Percentiles rank a stretch among this genome's conserved stretches.
These are phyloP conservation scores for Penicillium egyptiacum DNA, from an alignment of 495 filamentous ascomycete species.

Conservation along the genomic window DNA sequence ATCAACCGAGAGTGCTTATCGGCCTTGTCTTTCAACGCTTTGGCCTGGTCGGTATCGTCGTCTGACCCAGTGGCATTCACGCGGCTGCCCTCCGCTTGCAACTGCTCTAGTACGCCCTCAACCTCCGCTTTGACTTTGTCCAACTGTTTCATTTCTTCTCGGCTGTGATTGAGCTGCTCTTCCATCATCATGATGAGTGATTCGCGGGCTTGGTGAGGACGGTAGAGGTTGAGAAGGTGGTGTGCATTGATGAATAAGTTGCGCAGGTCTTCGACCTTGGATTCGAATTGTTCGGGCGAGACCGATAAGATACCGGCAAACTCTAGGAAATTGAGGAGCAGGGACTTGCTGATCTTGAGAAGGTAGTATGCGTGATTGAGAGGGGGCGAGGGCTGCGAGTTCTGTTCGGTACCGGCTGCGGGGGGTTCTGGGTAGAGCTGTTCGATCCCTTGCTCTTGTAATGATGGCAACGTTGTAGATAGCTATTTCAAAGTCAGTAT, in stretches of 20 bases:
- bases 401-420: conserved; percentile 28
- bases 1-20: conserved; percentile 34
- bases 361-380: conserved; percentile 74
- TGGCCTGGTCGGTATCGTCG: conserved; percentile 9
- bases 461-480: conserved; percentile 62
- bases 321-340: conserved; percentile 83
- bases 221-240: conserved; percentile 88
- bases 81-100: conserved; percentile 50
- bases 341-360: conserved; percentile 72
- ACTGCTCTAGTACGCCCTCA: conserved; percentile 61
- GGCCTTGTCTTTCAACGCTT: conserved; percentile 9
- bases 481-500: conserved; percentile 32
- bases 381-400: conserved; percentile 39
- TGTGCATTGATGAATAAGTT: conserved; percentile 85
- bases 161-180: conserved; percentile 71
- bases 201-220: conserved; percentile 93
- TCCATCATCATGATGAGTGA: conserved; percentile 90
- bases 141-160: conserved; percentile 77
- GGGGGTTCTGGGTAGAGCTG: conserved; percentile 64
- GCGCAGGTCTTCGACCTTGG: conserved; percentile 73
- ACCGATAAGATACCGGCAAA: conserved; percentile 68
- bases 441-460: conserved; percentile 67
- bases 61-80: conserved; percentile 12
- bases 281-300: conserved; percentile 57
- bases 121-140: conserved; percentile 70